These are phyloP conservation scores for Starmera amethionina DNA, from an alignment of 805 yeast species.

Conservation along the genomic window DNA sequence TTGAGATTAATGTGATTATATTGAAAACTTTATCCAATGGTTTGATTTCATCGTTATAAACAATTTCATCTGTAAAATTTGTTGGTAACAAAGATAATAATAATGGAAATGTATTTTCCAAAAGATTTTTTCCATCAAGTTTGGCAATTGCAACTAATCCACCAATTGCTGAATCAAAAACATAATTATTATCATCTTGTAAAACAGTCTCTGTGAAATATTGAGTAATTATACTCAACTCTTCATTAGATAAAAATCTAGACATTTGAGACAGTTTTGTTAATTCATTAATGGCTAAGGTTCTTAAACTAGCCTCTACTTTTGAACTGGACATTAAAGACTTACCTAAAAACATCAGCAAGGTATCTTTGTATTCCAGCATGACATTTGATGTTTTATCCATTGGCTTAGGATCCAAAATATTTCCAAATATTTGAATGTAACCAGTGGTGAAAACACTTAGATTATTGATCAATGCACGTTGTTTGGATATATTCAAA, in stretches of 20 bases:
- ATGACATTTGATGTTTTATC: constrained; percentile 24
- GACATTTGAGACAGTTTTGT: constrained; percentile 42
- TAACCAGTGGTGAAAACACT: constrained; percentile 49
- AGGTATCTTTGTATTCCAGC: constrained; percentile 46
- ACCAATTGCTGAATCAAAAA: constrained; percentile 41
- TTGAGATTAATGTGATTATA: constrained; percentile 17
- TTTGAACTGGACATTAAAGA: constrained; percentile 58
- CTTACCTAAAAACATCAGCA: constrained; percentile 59
- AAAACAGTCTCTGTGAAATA: constrained; percentile 55
- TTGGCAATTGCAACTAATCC: constrained; percentile 41
- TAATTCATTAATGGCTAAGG: constrained; percentile 56
- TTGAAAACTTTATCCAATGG: constrained; percentile 17
- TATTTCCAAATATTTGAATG: constrained; percentile 30
- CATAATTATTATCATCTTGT: constrained; percentile 37
- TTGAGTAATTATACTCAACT: constrained; percentile 51
- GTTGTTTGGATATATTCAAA: constrained; percentile 45
- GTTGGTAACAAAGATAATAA: constrained; percentile 42
- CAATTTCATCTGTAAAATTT: constrained; percentile 21
- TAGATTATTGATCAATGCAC: constrained; percentile 48
- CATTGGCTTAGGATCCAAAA: constrained; percentile 1
- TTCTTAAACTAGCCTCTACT: constrained; percentile 59
- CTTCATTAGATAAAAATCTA: constrained; percentile 41
- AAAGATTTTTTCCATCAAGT: constrained; percentile 27
- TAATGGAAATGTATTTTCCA: constrained; percentile 42
- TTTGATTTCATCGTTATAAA: constrained; percentile 15